Evolutionary conservation across 441 rosid genomes (phyloP).

Genomic region (Erodium moschatum): DNA sequence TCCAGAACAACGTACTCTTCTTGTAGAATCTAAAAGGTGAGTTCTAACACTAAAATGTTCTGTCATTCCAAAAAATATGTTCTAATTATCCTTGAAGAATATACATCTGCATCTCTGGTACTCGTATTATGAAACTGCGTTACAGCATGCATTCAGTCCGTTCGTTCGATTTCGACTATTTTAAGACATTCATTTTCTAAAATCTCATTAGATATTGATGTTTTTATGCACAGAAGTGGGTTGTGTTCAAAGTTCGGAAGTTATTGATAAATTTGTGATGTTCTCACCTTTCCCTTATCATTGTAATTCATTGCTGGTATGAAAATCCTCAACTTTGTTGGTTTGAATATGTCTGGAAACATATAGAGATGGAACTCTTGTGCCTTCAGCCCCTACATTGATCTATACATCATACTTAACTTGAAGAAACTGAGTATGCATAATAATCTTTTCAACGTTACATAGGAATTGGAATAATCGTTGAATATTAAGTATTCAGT

Average conservation of each 20-base stretch:
- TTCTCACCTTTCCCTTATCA: background rate
- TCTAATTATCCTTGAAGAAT: background rate
- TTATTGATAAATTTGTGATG: background rate
- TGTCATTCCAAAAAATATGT: background rate
- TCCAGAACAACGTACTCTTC: conserved; percentile 56
- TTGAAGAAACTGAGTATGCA: background rate
- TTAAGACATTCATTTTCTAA: no score
- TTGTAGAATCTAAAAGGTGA: conserved; percentile 78
- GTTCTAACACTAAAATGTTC: conserved; percentile 8
- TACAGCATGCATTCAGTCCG: background rate
- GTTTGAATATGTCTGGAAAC: background rate
- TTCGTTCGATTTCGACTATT: background rate
- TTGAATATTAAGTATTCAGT: background rate
- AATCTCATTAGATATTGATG: background rate
- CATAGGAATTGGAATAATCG: background rate
- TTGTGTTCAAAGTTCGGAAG: background rate
- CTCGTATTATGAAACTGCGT: background rate
- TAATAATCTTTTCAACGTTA: background rate
- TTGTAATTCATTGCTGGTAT: background rate
- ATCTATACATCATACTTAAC: background rate
- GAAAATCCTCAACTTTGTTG: background rate
- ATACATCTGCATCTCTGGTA: background rate
- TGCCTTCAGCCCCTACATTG: background rate
- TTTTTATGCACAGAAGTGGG: background rate
- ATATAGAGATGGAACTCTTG: background rate